Evolutionary conservation across 164 flowering plant species (phyloP).

Genomic region (Umbilicus rupestris): DNA sequence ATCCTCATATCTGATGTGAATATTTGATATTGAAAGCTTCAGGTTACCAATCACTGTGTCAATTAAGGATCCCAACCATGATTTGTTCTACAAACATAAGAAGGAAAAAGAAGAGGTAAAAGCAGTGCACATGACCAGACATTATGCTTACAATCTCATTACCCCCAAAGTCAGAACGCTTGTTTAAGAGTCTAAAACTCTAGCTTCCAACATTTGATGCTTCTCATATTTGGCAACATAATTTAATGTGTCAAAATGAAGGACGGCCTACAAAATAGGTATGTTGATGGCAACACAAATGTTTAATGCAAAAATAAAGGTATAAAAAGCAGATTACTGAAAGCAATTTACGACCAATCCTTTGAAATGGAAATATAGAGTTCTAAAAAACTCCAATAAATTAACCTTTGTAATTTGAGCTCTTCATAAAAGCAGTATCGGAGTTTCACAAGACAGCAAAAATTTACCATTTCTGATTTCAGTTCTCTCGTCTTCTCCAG

Average conservation of each 20-base stretch:
- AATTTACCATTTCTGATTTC: conserved; percentile 61
- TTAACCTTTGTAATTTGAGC: neutral
- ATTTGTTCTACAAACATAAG: conserved; percentile 51
- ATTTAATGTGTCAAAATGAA: neutral
- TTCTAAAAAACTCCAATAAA: too few species aligned
- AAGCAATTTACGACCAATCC: neutral
- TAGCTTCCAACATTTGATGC: neutral
- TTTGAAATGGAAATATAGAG: neutral
- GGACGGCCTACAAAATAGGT: neutral
- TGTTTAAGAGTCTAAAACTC: neutral
- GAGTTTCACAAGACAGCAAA: neutral
- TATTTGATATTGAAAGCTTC: conserved; percentile 88
- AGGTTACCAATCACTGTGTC: conserved; percentile 87
- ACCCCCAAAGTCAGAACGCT: neutral
- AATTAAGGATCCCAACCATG: conserved; percentile 95
- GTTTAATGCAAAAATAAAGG: neutral
- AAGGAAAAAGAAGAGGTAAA: conserved; percentile 5
- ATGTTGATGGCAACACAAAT: neutral
- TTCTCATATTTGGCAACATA: neutral
- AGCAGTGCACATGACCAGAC: neutral
- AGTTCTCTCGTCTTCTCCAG: conserved; percentile 58
- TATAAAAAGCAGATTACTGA: neutral
- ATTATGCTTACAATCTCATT: neutral
- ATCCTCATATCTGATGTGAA: conserved; percentile 98
- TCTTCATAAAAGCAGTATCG: neutral